phyloP scores from a whole-genome alignment of 805 yeast species.

The Barnettozyma botsteinii region DNA sequence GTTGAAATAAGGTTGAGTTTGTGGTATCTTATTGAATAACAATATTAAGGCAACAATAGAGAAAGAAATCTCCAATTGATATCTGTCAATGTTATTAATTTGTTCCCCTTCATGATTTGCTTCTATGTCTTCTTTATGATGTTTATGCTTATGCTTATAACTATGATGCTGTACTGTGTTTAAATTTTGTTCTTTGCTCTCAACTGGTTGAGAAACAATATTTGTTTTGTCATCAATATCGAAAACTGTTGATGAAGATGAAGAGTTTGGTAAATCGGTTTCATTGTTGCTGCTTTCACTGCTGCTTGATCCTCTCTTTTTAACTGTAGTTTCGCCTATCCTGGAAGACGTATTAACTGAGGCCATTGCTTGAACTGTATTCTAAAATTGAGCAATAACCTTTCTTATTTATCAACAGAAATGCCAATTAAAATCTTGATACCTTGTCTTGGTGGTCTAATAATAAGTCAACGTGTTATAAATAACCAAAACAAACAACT shows the following conservation, averaged over 20 bases:
- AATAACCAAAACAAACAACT: neutral
- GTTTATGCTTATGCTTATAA: neutral
- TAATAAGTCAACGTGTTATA: neutral
- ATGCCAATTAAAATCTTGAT: no score
- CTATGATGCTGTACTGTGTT: neutral
- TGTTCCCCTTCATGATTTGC: slow-evolving; percentile 8
- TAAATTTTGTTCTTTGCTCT: neutral
- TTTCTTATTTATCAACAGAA: no score
- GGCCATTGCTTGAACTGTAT: neutral
- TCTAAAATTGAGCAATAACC: no score
- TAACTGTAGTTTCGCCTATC: neutral
- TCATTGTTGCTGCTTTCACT: slow-evolving; percentile 3
- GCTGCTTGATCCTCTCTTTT: neutral
- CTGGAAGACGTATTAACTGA: neutral
- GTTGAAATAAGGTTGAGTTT: slow-evolving; percentile 24
- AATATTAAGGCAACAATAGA: slow-evolving; percentile 18
- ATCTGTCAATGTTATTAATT: slow-evolving; percentile 21
- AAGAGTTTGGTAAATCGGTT: neutral
- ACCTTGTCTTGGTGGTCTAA: neutral
- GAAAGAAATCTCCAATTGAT: slow-evolving; percentile 27
- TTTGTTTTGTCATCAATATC: slow-evolving; percentile 2
- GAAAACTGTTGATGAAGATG: slow-evolving; percentile 6
- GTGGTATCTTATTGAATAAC: slow-evolving; percentile 24
- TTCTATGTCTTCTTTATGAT: neutral
- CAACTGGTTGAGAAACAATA: neutral